Conservation (phyloP, 1,139 yeast genomes). For the Sugiyamaella sp. region DNA sequence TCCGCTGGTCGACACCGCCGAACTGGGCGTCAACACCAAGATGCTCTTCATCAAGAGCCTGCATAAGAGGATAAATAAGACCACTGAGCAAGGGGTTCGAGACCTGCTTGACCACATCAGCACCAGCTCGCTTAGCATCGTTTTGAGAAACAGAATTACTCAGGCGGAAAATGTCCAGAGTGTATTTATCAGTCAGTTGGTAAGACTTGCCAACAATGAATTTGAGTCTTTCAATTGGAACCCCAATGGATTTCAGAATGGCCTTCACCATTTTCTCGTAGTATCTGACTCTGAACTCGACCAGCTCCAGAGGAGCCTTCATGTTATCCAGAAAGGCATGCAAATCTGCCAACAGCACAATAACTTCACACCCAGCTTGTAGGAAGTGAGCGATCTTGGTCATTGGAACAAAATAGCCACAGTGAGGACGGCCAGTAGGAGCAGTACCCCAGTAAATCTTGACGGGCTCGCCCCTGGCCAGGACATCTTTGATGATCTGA, state of each 20-base stretch:
- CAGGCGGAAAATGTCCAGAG: conserved; percentile 84
- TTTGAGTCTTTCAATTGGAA: conserved; percentile 83
- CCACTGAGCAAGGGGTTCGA: conserved; percentile 92
- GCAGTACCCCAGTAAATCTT: conserved; percentile 96
- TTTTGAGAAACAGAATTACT: conserved; percentile 86
- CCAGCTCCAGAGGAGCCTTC: conserved; percentile 97
- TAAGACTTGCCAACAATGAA: conserved; percentile 89
- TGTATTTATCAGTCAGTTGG: conserved; percentile 75
- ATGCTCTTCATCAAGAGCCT: conserved; percentile 94
- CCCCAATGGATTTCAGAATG: conserved; percentile 80
- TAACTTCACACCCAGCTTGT: conserved; percentile 95
- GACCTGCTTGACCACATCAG: conserved; percentile 98
- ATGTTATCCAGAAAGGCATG: conserved; percentile 97
- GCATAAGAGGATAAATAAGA: conserved; percentile 96
- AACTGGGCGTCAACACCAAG: conserved; percentile 91
- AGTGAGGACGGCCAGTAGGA: conserved; percentile 97
- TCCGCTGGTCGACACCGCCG: conserved; percentile 99
- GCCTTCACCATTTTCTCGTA: conserved; percentile 84
- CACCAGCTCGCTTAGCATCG: conserved; percentile 99
- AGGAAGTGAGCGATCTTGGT: conserved; percentile 92
- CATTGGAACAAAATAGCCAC: conserved; percentile 99
- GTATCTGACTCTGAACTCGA: conserved; percentile 83
- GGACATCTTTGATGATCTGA: conserved; percentile 81
- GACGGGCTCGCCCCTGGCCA: conserved; percentile 81
- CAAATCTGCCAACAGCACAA: conserved; percentile 90